Conservation (phyloP, 345 rosid species). For the Raphanus sativus region DNA sequence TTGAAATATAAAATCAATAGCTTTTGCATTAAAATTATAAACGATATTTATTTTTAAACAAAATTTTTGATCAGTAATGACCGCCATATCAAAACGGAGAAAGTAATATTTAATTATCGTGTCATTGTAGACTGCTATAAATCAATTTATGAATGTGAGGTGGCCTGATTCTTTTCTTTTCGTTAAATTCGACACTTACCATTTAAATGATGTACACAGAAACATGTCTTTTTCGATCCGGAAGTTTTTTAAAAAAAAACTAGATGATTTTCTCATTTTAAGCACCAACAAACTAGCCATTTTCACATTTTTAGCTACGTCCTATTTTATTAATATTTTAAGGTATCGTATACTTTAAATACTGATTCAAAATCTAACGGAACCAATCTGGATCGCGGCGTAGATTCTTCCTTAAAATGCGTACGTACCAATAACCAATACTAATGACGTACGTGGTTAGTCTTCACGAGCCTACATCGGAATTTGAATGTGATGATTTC, state of each 20-base stretch:
- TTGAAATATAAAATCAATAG: too few species aligned
- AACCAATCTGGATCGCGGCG: conserved; percentile 23
- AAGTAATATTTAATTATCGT: neutral
- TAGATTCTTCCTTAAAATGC: conserved; percentile 33
- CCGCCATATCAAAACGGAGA: too few species aligned
- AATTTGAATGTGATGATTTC: conserved; percentile 31
- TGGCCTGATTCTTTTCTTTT: neutral
- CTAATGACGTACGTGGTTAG: conserved; percentile 25
- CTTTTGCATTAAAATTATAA: too few species aligned
- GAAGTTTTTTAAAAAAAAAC: neutral
- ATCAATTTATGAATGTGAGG: neutral
- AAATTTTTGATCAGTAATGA: too few species aligned
- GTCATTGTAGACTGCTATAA: conserved; percentile 1
- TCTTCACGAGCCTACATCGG: conserved; percentile 29
- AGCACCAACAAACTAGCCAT: neutral
- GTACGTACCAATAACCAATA: conserved; percentile 19
- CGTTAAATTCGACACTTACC: neutral
- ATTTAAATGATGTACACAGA: neutral
- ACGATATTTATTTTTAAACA: too few species aligned
- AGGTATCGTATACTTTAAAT: neutral
- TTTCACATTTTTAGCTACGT: neutral
- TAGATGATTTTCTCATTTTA: neutral
- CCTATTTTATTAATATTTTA: neutral
- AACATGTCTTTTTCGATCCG: neutral
- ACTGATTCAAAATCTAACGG: conserved; percentile 7